A percentile compares a stretch with the other conserved stretches of the same genome.
Conservation (phyloP, 306 rosid genomes). For the Vigna hirtella region DNA sequence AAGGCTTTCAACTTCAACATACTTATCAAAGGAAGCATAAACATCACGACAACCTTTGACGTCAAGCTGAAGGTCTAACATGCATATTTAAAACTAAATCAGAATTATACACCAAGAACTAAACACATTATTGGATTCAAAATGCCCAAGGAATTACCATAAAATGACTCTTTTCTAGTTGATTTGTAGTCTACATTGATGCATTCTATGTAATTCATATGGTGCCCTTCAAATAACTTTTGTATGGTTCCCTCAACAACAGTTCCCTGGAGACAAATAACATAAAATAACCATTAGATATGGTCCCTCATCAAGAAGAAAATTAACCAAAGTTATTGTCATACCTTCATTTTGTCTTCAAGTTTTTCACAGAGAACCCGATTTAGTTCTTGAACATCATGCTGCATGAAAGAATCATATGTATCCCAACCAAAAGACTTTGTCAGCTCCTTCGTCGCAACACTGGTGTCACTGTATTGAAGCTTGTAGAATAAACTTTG, state of each 20-base stretch:
- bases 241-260: constrained; percentile 99
- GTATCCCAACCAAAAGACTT: constrained; percentile 95
- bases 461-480: constrained; percentile 80
- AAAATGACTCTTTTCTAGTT: constrained; percentile 93
- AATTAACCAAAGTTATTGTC: constrained; percentile 8
- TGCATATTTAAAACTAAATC: constrained; percentile 43
- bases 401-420: constrained; percentile 88
- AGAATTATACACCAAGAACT: constrained; percentile 16
- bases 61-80: constrained; percentile 93
- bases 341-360: constrained; percentile 88
- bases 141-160: constrained; percentile 62
- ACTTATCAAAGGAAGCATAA: constrained; percentile 93
- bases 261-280: constrained; percentile 68
- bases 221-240: constrained; percentile 92
- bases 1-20: constrained; percentile 93
- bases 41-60: constrained; percentile 97
- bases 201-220: constrained; percentile 96
- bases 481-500: constrained; percentile 88
- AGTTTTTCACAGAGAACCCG: constrained; percentile 82
- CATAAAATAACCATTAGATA: constrained; percentile 35
- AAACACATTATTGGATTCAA: constrained; percentile 17
- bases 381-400: constrained; percentile 85
- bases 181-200: constrained; percentile 95
- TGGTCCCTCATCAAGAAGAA: constrained; percentile 14
- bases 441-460: constrained; percentile 85